These are phyloP conservation scores for Citrus sp. DNA, from an alignment of 345 rosid genomes.

Conservation along the genomic window DNA sequence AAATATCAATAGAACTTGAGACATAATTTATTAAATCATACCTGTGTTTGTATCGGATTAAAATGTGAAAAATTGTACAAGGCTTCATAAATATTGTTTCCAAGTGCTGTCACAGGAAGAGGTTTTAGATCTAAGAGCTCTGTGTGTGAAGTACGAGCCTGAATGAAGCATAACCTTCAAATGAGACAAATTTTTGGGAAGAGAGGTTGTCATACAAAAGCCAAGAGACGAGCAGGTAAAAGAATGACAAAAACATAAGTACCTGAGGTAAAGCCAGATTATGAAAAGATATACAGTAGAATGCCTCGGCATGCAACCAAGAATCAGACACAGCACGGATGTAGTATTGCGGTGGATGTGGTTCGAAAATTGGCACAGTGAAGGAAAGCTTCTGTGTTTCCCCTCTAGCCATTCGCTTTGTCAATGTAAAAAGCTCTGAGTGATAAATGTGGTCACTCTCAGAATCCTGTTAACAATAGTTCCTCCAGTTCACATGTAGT, in stretches of 20 bases:
- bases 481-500: conserved; percentile 3
- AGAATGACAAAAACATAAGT: conserved; percentile 3
- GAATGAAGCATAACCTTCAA: conserved; percentile 27
- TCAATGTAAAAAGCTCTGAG: conserved; percentile 88
- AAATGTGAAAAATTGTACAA: conserved; percentile 93
- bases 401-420: conserved; percentile 82
- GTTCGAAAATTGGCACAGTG: conserved; percentile 95
- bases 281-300: conserved; percentile 87
- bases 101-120: conserved; percentile 87
- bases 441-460: conserved; percentile 97
- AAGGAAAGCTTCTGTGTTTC: conserved; percentile 90
- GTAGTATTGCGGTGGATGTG: conserved; percentile 96
- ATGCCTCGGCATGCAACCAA: conserved; percentile 94
- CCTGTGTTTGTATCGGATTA: conserved; percentile 99
- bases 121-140: conserved; percentile 95
- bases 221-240: background rate
- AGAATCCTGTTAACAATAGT: conserved; percentile 63
- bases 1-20: conserved; percentile 14
- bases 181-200: conserved; percentile 10
- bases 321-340: conserved; percentile 97
- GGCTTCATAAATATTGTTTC: conserved; percentile 59
- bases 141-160: conserved; percentile 82
- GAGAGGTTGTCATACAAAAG: background rate
- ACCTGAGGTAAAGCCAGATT: conserved; percentile 91
- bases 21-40: conserved; percentile 23